phyloP scores from a whole-genome alignment of 1,284 basidiomycete genomes.

The Pulveroboletus ridleyi region DNA sequence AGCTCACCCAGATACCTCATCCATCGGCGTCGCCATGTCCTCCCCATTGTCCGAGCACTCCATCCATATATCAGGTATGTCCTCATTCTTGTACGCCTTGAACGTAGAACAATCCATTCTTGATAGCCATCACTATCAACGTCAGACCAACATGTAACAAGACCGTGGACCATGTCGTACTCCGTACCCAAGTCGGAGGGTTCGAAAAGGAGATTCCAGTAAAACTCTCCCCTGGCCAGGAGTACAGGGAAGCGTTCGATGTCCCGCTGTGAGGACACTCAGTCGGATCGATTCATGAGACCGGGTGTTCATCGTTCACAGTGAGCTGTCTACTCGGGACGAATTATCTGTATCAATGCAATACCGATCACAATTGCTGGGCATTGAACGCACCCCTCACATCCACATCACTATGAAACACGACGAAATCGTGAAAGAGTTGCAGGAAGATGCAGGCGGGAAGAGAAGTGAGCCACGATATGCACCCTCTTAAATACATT shows the following conservation, averaged over 20 bases:
- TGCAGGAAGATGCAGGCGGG: not conserved
- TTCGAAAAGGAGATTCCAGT: too few species aligned
- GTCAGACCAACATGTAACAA: too few species aligned
- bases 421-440: not conserved
- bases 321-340: not conserved
- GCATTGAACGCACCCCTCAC: not conserved
- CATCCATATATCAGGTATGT: too few species aligned
- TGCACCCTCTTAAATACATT: not conserved
- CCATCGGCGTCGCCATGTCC: too few species aligned
- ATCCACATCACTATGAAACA: not conserved
- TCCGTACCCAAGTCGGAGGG: too few species aligned
- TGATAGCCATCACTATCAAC: too few species aligned
- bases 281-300: not conserved
- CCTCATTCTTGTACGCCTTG: too few species aligned
- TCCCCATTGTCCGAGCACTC: too few species aligned
- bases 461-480: not conserved
- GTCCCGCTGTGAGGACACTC: not conserved
- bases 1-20: too few species aligned
- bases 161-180: too few species aligned
- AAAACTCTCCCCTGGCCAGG: too few species aligned
- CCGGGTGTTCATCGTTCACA: not conserved
- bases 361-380: fast-evolving
- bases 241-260: not conserved
- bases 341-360: not conserved
- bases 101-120: too few species aligned